A percentile compares a stretch with the other conserved stretches of the same genome.
Evolutionary conservation across 1,139 yeast species (phyloP).

Genomic region (Scheffersomyces lignicola): DNA sequence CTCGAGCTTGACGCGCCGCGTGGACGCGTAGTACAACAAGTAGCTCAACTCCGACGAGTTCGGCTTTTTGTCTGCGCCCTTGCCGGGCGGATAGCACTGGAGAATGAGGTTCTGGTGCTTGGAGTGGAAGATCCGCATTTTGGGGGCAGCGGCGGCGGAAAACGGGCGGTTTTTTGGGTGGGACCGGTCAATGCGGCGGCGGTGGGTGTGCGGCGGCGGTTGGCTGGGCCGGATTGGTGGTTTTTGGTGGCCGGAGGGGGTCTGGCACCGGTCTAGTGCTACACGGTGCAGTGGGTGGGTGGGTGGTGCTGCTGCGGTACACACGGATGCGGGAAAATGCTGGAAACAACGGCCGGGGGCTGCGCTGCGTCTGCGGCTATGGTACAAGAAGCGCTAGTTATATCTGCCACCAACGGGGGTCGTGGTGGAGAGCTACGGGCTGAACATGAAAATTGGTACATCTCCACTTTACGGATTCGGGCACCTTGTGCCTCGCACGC

Average conservation of each 20-base stretch:
- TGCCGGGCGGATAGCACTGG: constrained; percentile 92
- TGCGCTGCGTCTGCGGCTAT: background rate
- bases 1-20: constrained; percentile 82
- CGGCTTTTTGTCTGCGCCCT: constrained; percentile 82
- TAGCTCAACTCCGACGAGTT: constrained; percentile 90
- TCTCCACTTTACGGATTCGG: too few species aligned
- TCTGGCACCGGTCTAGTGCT: too few species aligned
- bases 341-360: too few species aligned
- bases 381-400: background rate
- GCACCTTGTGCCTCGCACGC: too few species aligned
- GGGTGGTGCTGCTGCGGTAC: constrained; percentile 1
- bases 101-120: constrained; percentile 88
- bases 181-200: too few species aligned
- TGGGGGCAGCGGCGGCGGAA: background rate
- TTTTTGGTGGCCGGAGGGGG: too few species aligned
- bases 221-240: too few species aligned
- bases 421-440: background rate
- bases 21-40: constrained; percentile 86
- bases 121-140: constrained; percentile 50
- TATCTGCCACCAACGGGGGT: background rate
- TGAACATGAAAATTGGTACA: too few species aligned
- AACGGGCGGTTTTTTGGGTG: too few species aligned
- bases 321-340: background rate
- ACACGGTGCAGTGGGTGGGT: background rate
- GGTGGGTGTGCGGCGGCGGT: too few species aligned